Percentiles rank a stretch among this genome's conserved stretches.
Evolutionary conservation across 306 rosid genomes (phyloP).

Genomic region (Delonix regia): DNA sequence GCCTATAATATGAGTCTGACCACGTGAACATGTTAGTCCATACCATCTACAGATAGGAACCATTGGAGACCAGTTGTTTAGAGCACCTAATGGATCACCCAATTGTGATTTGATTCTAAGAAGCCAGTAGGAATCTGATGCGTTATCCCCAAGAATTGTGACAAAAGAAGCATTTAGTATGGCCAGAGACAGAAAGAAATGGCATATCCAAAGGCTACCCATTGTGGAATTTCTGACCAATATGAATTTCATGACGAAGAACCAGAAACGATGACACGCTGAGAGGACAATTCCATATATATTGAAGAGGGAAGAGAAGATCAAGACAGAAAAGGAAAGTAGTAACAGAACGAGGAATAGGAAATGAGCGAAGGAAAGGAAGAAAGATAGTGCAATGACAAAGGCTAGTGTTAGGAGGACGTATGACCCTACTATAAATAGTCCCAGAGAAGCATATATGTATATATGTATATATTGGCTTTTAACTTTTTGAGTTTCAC

Average conservation of each 20-base stretch:
- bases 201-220: constrained; percentile 53
- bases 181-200: constrained; percentile 49
- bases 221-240: constrained; percentile 36
- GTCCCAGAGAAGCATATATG: constrained; percentile 42
- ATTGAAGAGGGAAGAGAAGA: constrained; percentile 20
- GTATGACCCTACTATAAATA: constrained; percentile 51
- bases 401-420: constrained; percentile 39
- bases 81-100: constrained; percentile 60
- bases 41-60: constrained; percentile 68
- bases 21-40: constrained; percentile 70
- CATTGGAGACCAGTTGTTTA: constrained; percentile 72
- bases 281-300: constrained; percentile 38
- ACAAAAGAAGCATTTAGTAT: constrained; percentile 43
- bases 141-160: constrained; percentile 47
- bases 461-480: no score
- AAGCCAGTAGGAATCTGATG: constrained; percentile 62
- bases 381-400: constrained; percentile 33
- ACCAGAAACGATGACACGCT: constrained; percentile 35
- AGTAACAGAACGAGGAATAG: constrained; percentile 30
- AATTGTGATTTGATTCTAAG: constrained; percentile 73
- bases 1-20: constrained; percentile 52
- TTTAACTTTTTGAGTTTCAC: constrained; percentile 42
- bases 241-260: constrained; percentile 41
- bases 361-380: constrained; percentile 34
- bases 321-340: constrained; percentile 31